Evolutionary conservation across 495 filamentous ascomycete species (phyloP).

Genomic region (Neurospora terricola): DNA sequence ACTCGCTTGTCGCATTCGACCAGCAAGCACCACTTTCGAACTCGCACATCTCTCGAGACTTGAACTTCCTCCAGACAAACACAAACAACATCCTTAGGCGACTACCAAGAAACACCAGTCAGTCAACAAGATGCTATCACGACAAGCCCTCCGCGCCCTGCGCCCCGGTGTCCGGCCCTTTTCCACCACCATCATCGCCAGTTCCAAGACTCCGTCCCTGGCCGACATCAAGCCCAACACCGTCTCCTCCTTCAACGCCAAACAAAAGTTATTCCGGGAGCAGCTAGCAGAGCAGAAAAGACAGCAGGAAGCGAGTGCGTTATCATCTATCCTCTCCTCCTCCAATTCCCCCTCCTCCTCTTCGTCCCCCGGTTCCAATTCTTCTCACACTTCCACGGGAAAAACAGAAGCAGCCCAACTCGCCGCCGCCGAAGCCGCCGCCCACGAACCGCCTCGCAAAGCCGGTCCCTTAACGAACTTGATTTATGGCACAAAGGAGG

Average conservation of each 20-base stretch:
- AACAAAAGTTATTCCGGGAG: slow-evolving; percentile 80
- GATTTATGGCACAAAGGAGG: slow-evolving; percentile 94
- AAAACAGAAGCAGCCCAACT: slow-evolving; percentile 34
- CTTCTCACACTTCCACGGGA: slow-evolving; percentile 22
- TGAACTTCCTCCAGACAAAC: neutral
- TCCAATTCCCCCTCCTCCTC: slow-evolving; percentile 32
- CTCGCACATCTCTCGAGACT: neutral
- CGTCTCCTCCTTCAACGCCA: slow-evolving; percentile 62
- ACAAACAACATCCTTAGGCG: neutral
- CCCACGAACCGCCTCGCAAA: slow-evolving; percentile 34
- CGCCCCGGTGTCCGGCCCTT: slow-evolving; percentile 36
- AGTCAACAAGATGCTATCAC: slow-evolving; percentile 20
- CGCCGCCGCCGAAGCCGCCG: slow-evolving; percentile 26
- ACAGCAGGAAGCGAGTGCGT: slow-evolving; percentile 76
- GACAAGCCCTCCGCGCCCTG: neutral
- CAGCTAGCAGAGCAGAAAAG: slow-evolving; percentile 64
- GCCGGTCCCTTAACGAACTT: slow-evolving; percentile 52
- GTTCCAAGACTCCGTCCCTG: slow-evolving; percentile 56
- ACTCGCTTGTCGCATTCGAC: neutral
- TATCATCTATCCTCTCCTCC: slow-evolving; percentile 24
- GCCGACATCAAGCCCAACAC: slow-evolving; percentile 64
- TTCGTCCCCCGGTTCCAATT: slow-evolving; percentile 36
- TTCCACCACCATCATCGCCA: slow-evolving; percentile 43
- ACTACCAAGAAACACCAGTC: neutral
- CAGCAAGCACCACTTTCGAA: neutral